Evolutionary conservation across 2,329 filamentous ascomycete genomes (phyloP).

Genomic region (Colletotrichum nymphaeae): DNA sequence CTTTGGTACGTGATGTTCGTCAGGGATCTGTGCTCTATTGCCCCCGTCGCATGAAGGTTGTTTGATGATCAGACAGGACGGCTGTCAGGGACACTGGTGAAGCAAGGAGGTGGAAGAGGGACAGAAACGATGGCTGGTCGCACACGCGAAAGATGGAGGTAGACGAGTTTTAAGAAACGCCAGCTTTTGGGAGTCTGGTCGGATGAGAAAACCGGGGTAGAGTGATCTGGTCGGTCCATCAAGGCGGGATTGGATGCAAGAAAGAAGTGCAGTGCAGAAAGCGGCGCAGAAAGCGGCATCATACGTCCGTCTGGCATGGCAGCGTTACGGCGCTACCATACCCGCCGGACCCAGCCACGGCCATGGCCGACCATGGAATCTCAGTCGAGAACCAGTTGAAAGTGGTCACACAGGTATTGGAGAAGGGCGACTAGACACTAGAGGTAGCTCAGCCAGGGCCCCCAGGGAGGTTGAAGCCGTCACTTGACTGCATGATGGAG

Average conservation of each 20-base stretch:
- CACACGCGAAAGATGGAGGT: conserved; percentile 41
- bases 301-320: conserved; percentile 12
- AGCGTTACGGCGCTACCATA: conserved; percentile 12
- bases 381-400: conserved; percentile 41
- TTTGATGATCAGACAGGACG: conserved; percentile 51
- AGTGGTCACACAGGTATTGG: conserved; percentile 31
- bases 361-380: conserved; percentile 44
- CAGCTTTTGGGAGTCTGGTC: conserved; percentile 7
- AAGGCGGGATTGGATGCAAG: conserved; percentile 27
- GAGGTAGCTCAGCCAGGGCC: background rate
- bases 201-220: conserved; percentile 5
- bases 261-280: conserved; percentile 34
- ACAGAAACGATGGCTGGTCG: conserved; percentile 29
- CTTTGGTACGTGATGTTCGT: conserved; percentile 32
- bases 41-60: conserved; percentile 44
- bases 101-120: conserved; percentile 44
- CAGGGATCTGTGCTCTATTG: conserved; percentile 38
- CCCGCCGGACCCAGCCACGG: conserved; percentile 41
- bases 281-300: conserved; percentile 11
- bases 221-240: conserved; percentile 3
- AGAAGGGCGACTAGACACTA: conserved; percentile 16
- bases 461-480: conserved; percentile 14
- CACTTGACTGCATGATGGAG: conserved; percentile 29
- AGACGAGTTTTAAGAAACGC: conserved; percentile 41
- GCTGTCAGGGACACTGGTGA: conserved; percentile 40